Evolutionary conservation across 306 rosid genomes (phyloP), one percentile per base, ranked within the genome.

Genomic region (Parietaria judaica): DNA sequence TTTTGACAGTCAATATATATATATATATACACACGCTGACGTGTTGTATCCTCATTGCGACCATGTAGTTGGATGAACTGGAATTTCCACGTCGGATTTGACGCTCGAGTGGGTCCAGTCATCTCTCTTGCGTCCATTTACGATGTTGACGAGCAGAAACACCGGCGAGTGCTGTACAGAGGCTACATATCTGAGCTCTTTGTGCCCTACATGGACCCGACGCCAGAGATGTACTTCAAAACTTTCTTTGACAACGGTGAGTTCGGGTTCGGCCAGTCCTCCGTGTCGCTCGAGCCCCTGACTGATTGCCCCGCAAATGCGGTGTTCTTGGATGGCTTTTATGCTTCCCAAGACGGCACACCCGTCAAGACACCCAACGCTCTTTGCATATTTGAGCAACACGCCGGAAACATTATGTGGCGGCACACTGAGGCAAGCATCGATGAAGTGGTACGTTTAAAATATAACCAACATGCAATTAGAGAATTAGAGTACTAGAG

Each of bases 11-110:
- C n/a, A n/a, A n/a, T n/a, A n/a, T n/a, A n/a, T n/a, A n/a, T n/a
- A n/a, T n/a, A n/a, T n/a, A n/a, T n/a, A n/a, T n/a, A n/a, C n/a
- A n/a, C n/a, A n/a, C n/a, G n/a, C n/a, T n/a, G n/a, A n/a, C n/a
- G n/a, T n/a, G n/a, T n/a, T n/a, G n/a, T n/a, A n/a, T n/a, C n/a
- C n/a, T n/a, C n/a, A n/a, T n/a, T n/a, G n/a, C n/a, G n/a, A n/a
- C n/a, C n/a, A 39, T 39, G n/a, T 59, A 85, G 92, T 58, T 87
- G 89, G 95, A 89, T 77, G 11, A 80, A 82, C 36, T 84, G 95
- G 81, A 51, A 53, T 0, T 68, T 77, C 23, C 78, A 77, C 54
- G 3, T 77, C 1, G 66, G 73, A 54, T 87, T 60, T 8, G 91
- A 84, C 57, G 69, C 72, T 14, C 61, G 72, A 65, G 77, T 70